Evolutionary conservation across 2,329 filamentous ascomycete species (phyloP).

Genomic region (Lecanicillium sp.): DNA sequence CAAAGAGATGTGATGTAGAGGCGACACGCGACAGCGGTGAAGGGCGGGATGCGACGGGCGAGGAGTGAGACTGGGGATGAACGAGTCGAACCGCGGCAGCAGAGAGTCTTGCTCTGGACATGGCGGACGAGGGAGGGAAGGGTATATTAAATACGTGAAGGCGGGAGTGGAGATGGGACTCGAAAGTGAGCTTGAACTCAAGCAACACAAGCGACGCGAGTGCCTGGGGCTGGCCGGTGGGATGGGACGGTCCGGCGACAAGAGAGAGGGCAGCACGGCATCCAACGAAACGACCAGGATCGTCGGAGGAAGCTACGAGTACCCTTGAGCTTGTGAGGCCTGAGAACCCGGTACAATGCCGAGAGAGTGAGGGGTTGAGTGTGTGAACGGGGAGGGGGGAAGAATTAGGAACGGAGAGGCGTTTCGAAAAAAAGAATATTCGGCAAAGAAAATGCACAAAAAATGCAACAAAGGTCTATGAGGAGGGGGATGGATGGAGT

Average conservation of each 20-base stretch:
- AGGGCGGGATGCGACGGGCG: slow-evolving; percentile 8
- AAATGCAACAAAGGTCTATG: neutral
- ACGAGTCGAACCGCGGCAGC: slow-evolving; percentile 4
- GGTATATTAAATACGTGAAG: slow-evolving; percentile 6
- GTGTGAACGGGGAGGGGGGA: neutral
- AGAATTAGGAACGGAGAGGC: neutral
- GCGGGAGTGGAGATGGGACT: slow-evolving; percentile 3
- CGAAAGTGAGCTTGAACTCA: slow-evolving; percentile 1
- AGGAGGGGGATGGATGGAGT: neutral
- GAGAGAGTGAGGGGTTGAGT: neutral
- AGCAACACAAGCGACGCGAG: neutral
- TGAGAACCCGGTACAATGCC: neutral
- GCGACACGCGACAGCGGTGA: slow-evolving; percentile 5
- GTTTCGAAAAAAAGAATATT: neutral
- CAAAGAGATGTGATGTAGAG: slow-evolving; percentile 1
- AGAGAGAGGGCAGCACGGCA: neutral
- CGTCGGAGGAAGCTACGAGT: slow-evolving; percentile 1
- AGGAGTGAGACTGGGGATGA: slow-evolving; percentile 12
- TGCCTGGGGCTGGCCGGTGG: too few relatives aligned
- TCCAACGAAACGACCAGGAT: slow-evolving; percentile 1
- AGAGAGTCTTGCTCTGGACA: slow-evolving; percentile 9
- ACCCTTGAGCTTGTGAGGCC: too few relatives aligned
- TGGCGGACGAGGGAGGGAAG: slow-evolving; percentile 1
- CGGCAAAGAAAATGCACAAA: neutral
- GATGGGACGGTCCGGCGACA: slow-evolving; percentile 7